Evolutionary conservation across 192 early-diverging fungal species (phyloP).

Genomic region (Thamnidium elegans): DNA sequence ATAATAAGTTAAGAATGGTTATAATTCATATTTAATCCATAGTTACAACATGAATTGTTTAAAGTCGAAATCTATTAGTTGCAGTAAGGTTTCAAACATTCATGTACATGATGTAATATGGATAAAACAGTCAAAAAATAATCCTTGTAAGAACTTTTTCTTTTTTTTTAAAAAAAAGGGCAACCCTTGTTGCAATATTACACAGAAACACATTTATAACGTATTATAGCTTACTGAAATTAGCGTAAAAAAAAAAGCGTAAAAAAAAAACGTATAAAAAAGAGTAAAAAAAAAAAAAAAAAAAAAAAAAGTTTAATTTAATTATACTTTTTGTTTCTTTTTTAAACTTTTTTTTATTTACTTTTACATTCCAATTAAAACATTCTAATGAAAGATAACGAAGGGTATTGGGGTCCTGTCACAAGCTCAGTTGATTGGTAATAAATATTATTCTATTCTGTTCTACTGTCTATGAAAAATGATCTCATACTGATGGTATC

Average conservation of each 20-base stretch:
- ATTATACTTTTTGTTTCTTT: no score
- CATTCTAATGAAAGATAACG: not conserved
- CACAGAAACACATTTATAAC: not conserved
- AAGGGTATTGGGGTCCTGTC: conserved; percentile 33
- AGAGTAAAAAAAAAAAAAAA: not conserved
- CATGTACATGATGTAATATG: no score
- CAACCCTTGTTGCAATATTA: not conserved
- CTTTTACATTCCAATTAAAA: not conserved
- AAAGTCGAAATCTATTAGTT: no score
- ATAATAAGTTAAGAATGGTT: no score
- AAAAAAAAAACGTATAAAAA: not conserved
- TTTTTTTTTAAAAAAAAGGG: not conserved
- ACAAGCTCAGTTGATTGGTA: conserved; percentile 38
- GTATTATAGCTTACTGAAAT: not conserved
- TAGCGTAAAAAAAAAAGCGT: not conserved
- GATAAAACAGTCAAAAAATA: no score
- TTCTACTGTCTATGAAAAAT: not conserved
- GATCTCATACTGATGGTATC: conserved; percentile 2
- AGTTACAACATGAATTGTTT: no score
- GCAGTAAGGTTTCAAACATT: no score
- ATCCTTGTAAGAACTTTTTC: no score
- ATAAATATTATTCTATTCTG: not conserved
- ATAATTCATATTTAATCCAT: no score
- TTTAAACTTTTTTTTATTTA: not conserved
- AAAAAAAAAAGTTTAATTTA: no score